These are phyloP conservation scores for Pythium sukuiense DNA, from an alignment of 352 stramenopile genomes.

Conservation along the genomic window DNA sequence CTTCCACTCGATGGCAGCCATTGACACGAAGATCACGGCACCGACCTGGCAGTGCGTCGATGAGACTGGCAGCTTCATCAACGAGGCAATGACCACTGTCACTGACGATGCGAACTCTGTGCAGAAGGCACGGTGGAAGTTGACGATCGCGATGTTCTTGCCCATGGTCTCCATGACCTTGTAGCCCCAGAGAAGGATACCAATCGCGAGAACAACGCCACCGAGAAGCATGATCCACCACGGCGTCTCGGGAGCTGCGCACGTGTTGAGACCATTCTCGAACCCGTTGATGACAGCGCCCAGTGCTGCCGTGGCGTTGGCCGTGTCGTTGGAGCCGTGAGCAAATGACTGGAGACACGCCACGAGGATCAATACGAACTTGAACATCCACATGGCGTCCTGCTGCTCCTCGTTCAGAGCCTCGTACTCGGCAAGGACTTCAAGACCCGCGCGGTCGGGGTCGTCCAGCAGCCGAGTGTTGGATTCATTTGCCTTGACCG, in stretches of 20 bases:
- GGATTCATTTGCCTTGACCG: background rate
- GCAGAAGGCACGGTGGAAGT: conserved; percentile 63
- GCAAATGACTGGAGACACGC: conserved; percentile 70
- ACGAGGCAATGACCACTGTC: conserved; percentile 49
- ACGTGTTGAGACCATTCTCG: too few relatives aligned
- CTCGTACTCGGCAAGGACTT: conserved; percentile 28
- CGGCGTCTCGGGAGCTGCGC: conserved; percentile 20
- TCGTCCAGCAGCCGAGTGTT: conserved; percentile 6
- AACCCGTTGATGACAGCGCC: conserved; percentile 52
- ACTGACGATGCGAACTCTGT: conserved; percentile 72
- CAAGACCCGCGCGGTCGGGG: conserved; percentile 19
- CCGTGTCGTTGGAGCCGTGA: conserved; percentile 82
- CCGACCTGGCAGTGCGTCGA: conserved; percentile 72
- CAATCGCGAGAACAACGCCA: conserved; percentile 48
- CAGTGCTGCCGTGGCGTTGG: conserved; percentile 74
- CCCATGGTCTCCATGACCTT: conserved; percentile 69
- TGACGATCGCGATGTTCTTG: conserved; percentile 46
- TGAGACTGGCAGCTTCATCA: conserved; percentile 47
- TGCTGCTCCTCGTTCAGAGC: conserved; percentile 34
- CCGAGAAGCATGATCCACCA: conserved; percentile 73
- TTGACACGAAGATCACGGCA: conserved; percentile 46
- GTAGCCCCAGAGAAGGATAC: conserved; percentile 55
- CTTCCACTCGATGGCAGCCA: conserved; percentile 27
- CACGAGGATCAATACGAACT: conserved; percentile 73
- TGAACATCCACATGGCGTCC: conserved; percentile 45